phyloP scores from a whole-genome alignment of 371 early-diverging fungal genomes.

The Lichtheimia corymbifera region DNA sequence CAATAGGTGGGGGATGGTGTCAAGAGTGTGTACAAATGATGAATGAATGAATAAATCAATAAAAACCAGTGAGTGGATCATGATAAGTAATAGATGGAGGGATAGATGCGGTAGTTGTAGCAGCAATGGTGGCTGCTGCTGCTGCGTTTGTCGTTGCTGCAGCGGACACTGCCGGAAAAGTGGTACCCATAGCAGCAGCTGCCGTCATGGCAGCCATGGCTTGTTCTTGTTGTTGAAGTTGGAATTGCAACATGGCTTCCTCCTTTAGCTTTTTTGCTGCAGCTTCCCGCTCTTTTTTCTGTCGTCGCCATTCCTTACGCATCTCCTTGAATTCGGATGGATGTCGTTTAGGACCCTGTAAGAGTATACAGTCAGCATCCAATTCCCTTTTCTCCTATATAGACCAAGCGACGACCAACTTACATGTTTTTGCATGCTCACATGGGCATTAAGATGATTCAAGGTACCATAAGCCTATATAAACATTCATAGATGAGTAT shows the following conservation, averaged over 20 bases:
- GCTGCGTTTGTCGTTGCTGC: conserved; percentile 2
- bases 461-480: conserved; percentile 64
- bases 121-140: conserved; percentile 10
- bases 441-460: conserved; percentile 75
- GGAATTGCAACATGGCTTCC: conserved; percentile 31
- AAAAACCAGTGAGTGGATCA: conserved; percentile 14
- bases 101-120: background rate
- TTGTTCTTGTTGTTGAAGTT: conserved; percentile 13
- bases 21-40: too few species aligned
- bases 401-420: conserved; percentile 7
- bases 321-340: conserved; percentile 67
- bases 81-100: conserved; percentile 3
- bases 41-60: conserved; percentile 6
- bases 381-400: background rate
- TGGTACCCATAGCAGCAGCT: background rate
- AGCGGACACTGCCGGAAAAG: background rate
- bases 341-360: conserved; percentile 31
- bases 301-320: conserved; percentile 55
- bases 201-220: background rate
- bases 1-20: too few species aligned
- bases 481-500: too few species aligned
- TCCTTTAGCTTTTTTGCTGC: conserved; percentile 36
- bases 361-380: background rate
- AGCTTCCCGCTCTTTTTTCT: conserved; percentile 50
- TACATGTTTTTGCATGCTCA: conserved; percentile 75